Percentiles rank a stretch among this genome's conserved stretches.
phyloP scores from a whole-genome alignment of 2,329 filamentous ascomycete genomes.

The Bertia moriformis region DNA sequence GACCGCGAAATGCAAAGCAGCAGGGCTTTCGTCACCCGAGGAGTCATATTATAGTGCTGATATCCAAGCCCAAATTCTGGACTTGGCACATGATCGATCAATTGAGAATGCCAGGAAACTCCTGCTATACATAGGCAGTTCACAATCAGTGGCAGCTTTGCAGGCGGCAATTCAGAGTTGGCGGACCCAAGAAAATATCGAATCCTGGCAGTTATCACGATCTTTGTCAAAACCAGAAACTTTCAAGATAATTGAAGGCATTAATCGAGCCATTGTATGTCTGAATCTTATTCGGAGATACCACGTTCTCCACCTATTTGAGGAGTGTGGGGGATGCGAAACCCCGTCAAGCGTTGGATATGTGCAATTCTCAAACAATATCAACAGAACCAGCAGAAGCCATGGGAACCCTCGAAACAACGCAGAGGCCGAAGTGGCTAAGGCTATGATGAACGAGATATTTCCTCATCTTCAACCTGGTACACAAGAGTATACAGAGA shows the following conservation, averaged over 20 bases:
- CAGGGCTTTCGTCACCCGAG: not conserved
- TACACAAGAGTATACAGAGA: not conserved
- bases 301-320: not conserved
- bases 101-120: not conserved
- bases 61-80: not conserved
- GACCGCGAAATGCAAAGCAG: not conserved
- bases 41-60: not conserved
- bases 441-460: not conserved
- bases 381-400: not conserved
- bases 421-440: not conserved
- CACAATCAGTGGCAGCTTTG: slow-evolving; percentile 1
- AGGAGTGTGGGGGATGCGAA: not conserved
- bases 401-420: not conserved
- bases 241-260: not conserved
- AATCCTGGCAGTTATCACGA: not conserved
- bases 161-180: not conserved
- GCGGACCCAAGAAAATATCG: not conserved
- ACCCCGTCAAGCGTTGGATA: not conserved
- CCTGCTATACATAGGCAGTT: not conserved
- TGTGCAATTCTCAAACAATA: not conserved
- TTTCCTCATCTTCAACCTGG: not conserved
- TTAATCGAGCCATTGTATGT: not conserved
- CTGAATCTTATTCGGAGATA: not conserved
- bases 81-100: not conserved
- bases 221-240: not conserved